Conservation (phyloP, 1,139 yeast species). For the Zygoascus meyerae region DNA sequence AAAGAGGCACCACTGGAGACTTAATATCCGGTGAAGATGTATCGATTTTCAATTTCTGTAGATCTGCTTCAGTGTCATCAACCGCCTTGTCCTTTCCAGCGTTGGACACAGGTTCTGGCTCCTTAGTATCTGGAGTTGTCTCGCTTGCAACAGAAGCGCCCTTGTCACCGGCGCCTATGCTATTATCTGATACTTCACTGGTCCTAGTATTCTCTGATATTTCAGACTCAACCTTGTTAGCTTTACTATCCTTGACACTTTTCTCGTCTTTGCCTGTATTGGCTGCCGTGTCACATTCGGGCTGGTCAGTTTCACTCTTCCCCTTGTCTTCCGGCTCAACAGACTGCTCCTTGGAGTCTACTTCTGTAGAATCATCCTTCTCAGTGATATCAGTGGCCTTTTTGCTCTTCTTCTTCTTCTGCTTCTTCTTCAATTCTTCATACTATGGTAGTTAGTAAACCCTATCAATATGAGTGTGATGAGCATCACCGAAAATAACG, state of each 20-base stretch:
- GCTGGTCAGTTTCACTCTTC: background rate
- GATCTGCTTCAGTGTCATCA: too few species aligned
- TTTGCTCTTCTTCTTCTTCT: slow-evolving; percentile 40
- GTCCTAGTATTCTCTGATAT: background rate
- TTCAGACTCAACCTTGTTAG: slow-evolving; percentile 13
- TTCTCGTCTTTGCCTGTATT: slow-evolving; percentile 5
- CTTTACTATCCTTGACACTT: slow-evolving; percentile 7
- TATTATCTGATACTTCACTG: background rate
- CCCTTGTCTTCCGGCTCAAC: slow-evolving; percentile 2
- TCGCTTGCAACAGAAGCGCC: too few species aligned
- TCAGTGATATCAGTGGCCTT: slow-evolving; percentile 22
- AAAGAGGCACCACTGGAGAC: background rate
- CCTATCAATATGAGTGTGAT: background rate
- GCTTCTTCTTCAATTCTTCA: slow-evolving; percentile 57
- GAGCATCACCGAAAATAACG: background rate
- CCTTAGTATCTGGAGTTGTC: too few species aligned
- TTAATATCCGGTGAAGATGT: too few species aligned
- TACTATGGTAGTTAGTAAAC: slow-evolving; percentile 29
- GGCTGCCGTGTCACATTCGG: background rate
- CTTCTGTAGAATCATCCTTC: slow-evolving; percentile 16
- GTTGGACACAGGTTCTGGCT: background rate
- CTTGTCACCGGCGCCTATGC: background rate
- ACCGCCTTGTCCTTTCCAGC: background rate
- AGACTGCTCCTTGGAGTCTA: slow-evolving; percentile 16
- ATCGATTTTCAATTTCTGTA: too few species aligned